These are phyloP conservation scores for Alnus glutinosa DNA, from an alignment of 306 rosid genomes.

Conservation along the genomic window DNA sequence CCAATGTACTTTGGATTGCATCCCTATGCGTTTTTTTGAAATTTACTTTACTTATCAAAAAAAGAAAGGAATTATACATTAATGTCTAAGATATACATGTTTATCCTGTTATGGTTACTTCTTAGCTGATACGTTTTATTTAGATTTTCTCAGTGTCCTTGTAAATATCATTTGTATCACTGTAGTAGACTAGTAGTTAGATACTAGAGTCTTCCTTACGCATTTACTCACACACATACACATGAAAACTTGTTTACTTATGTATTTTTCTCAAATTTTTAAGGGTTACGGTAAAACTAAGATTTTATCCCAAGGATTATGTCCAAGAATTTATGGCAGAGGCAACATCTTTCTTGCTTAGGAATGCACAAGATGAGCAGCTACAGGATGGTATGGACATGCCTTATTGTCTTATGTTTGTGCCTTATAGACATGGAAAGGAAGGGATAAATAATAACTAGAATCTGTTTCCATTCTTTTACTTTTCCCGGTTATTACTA, in stretches of 20 bases:
- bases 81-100: not conserved
- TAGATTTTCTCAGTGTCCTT: not conserved
- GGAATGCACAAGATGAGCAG: constrained; percentile 77
- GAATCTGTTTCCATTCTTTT: not conserved
- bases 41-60: too few relatives aligned
- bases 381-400: constrained; percentile 64
- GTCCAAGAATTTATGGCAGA: constrained; percentile 85
- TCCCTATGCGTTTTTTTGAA: too few relatives aligned
- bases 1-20: too few relatives aligned
- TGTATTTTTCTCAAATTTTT: constrained; percentile 20
- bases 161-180: not conserved
- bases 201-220: not conserved
- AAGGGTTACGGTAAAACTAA: constrained; percentile 70
- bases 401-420: constrained; percentile 2
- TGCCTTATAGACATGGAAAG: not conserved
- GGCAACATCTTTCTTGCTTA: constrained; percentile 69
- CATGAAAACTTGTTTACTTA: not conserved
- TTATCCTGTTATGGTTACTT: not conserved
- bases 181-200: not conserved
- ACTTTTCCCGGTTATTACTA: too few relatives aligned
- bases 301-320: constrained; percentile 77
- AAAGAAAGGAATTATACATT: not conserved
- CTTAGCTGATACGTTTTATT: not conserved
- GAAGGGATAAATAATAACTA: not conserved
- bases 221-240: not conserved